Conservation (phyloP, 352 stramenopile genomes). For the Phytophthora fragariae region DNA sequence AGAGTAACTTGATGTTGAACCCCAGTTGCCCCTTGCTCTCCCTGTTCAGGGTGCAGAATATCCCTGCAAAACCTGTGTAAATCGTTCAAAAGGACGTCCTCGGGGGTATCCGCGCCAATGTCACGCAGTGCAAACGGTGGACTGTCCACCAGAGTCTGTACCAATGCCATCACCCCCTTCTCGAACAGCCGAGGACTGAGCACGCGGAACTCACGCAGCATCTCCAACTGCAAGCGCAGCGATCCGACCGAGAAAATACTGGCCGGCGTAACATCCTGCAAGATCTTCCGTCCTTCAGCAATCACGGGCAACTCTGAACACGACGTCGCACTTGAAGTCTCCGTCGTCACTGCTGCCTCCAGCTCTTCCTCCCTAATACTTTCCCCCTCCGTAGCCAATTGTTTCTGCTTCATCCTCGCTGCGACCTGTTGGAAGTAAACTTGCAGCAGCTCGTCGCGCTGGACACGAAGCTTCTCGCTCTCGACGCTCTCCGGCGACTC, state of each 20-base stretch:
- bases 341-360: neutral
- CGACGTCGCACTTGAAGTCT: neutral
- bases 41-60: slow-evolving; percentile 33
- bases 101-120: slow-evolving; percentile 23
- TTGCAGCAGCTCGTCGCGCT: slow-evolving; percentile 51
- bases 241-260: slow-evolving; percentile 62
- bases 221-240: slow-evolving; percentile 75
- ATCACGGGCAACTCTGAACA: neutral
- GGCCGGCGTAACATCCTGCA: slow-evolving; percentile 21
- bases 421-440: slow-evolving; percentile 52
- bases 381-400: neutral
- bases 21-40: slow-evolving; percentile 4
- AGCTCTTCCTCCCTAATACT: neutral
- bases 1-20: slow-evolving; percentile 48
- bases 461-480: slow-evolving; percentile 42
- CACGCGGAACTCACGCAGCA: slow-evolving; percentile 64
- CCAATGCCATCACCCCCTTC: slow-evolving; percentile 52
- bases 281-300: slow-evolving; percentile 19
- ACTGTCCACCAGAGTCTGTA: slow-evolving; percentile 67
- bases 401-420: slow-evolving; percentile 19
- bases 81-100: slow-evolving; percentile 56
- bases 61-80: slow-evolving; percentile 57
- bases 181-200: slow-evolving; percentile 59
- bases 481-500: slow-evolving; percentile 47
- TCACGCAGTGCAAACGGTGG: slow-evolving; percentile 59